Evolutionary conservation across 2,329 filamentous ascomycete species (phyloP).

Genomic region (Clarireedia paspali): DNA sequence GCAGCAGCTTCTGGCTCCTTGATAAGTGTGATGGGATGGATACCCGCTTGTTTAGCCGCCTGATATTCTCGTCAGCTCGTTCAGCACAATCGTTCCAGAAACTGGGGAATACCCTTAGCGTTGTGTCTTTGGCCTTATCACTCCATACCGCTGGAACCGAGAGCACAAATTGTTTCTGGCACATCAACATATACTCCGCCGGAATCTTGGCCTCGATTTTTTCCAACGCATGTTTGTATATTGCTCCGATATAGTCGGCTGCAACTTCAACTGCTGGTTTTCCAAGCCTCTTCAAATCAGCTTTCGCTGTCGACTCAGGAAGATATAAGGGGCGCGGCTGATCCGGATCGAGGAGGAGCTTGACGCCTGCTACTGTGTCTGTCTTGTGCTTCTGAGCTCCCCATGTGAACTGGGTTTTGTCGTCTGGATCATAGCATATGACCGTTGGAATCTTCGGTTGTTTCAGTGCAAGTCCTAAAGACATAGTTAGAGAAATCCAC

Average conservation of each 20-base stretch:
- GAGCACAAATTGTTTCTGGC: constrained; percentile 44
- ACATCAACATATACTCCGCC: constrained; percentile 35
- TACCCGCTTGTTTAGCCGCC: constrained; percentile 12
- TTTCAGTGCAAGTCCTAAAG: constrained; percentile 3
- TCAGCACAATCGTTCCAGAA: background rate
- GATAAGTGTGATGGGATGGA: constrained; percentile 7
- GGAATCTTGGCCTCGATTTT: constrained; percentile 38
- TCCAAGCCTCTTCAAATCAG: constrained; percentile 34
- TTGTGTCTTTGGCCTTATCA: constrained; percentile 44
- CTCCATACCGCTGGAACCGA: constrained; percentile 54
- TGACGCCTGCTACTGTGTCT: constrained; percentile 17
- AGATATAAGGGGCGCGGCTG: constrained; percentile 16
- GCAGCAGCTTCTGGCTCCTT: constrained; percentile 17
- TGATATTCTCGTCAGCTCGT: background rate
- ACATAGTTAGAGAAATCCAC: background rate
- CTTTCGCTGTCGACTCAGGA: constrained; percentile 13
- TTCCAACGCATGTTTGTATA: constrained; percentile 39
- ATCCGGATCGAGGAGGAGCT: constrained; percentile 24
- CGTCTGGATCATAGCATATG: constrained; percentile 10
- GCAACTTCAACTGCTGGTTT: constrained; percentile 41
- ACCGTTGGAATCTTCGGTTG: constrained; percentile 15
- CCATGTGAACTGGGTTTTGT: constrained; percentile 10
- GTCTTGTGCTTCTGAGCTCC: constrained; percentile 11
- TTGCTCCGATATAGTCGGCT: constrained; percentile 28
- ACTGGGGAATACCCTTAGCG: constrained; percentile 34